Evolutionary conservation across 163 green algal genomes (phyloP).

Genomic region (Chlamydomonas reinhardtii): DNA sequence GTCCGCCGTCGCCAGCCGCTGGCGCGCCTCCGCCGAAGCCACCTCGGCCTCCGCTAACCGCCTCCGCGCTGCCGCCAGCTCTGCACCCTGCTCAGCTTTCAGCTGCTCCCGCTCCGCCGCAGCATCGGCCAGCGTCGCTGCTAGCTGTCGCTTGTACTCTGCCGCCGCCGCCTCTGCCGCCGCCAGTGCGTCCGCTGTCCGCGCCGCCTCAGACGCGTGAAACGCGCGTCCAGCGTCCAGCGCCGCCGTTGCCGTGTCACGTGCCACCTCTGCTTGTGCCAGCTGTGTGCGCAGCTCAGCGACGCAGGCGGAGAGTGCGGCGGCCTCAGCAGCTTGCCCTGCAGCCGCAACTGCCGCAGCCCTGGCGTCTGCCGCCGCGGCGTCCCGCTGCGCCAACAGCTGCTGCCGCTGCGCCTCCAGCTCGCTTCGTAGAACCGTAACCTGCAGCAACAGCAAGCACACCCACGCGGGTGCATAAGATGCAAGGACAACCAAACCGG

Average conservation of each 20-base stretch:
- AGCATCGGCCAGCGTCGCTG: too few relatives aligned
- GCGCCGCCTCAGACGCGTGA: background rate
- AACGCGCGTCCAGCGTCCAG: background rate
- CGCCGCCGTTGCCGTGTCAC: too few relatives aligned
- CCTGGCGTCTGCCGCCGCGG: background rate
- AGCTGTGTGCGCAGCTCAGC: background rate
- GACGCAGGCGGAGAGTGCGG: too few relatives aligned
- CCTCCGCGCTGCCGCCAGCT: too few relatives aligned
- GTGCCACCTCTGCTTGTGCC: background rate
- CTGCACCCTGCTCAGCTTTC: too few relatives aligned
- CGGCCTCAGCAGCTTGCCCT: background rate
- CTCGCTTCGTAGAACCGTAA: background rate
- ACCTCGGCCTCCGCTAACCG: background rate
- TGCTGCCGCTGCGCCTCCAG: background rate
- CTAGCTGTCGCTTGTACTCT: too few relatives aligned
- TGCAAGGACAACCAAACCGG: too few relatives aligned
- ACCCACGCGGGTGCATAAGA: too few relatives aligned
- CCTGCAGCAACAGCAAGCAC: too few relatives aligned
- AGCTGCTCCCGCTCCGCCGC: too few relatives aligned
- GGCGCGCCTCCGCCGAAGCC: background rate
- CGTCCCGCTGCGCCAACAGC: background rate
- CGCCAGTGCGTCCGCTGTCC: background rate
- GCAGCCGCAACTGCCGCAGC: too few relatives aligned
- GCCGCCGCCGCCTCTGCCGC: too few relatives aligned
- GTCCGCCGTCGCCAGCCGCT: background rate